phyloP scores from a whole-genome alignment of 768 basidiomycete genomes.

The Kwoniella sp. region DNA sequence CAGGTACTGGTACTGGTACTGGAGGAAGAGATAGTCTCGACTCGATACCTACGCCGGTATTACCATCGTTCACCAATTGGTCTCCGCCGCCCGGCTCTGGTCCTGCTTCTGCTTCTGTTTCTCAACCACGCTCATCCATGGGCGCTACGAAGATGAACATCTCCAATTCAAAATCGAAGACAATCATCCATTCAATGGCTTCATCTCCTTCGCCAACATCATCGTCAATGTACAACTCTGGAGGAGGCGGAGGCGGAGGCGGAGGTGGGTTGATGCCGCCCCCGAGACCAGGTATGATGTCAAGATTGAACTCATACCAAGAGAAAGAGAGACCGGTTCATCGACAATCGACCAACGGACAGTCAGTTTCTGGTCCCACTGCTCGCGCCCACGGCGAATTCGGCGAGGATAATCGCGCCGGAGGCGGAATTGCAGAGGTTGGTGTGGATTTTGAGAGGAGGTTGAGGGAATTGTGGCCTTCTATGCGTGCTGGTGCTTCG shows the following conservation, averaged over 20 bases:
- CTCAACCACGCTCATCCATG: too few relatives aligned
- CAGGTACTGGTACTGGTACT: too few relatives aligned
- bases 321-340: slow-evolving; percentile 6
- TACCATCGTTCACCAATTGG: slow-evolving; percentile 9
- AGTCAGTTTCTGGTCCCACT: too few relatives aligned
- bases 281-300: slow-evolving; percentile 13
- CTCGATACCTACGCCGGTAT: slow-evolving; percentile 16
- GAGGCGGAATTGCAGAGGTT: neutral
- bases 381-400: neutral
- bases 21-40: slow-evolving; percentile 9
- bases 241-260: neutral
- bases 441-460: slow-evolving; percentile 1
- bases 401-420: neutral
- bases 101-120: too few relatives aligned
- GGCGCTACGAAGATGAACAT: too few relatives aligned
- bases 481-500: neutral
- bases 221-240: too few relatives aligned
- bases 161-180: neutral
- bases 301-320: neutral
- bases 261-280: slow-evolving; percentile 12
- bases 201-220: neutral
- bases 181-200: slow-evolving; percentile 20
- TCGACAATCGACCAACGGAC: too few relatives aligned
- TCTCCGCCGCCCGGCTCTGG: neutral
- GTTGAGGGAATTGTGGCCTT: slow-evolving; percentile 1